Evolutionary conservation across 345 rosid genomes (phyloP).

Genomic region (Hibiscus mutabilis): DNA sequence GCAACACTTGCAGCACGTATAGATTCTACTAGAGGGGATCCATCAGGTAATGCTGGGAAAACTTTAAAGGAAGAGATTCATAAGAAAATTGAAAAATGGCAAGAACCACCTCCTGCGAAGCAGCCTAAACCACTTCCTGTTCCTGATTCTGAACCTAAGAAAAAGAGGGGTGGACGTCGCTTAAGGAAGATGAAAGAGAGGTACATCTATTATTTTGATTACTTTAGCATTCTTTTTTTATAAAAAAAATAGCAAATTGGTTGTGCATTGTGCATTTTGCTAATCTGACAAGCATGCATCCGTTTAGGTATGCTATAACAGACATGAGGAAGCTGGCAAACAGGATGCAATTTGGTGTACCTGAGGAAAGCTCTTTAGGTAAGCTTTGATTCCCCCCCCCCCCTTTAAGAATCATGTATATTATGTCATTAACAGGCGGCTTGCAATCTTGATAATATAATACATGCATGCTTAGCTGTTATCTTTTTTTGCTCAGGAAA

Average conservation of each 20-base stretch:
- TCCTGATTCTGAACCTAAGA: constrained; percentile 98
- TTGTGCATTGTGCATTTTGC: constrained; percentile 7
- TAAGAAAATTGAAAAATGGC: constrained; percentile 97
- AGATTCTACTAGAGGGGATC: constrained; percentile 80
- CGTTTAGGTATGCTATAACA: constrained; percentile 79
- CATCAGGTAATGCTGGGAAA: constrained; percentile 69
- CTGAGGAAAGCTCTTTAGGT: constrained; percentile 97
- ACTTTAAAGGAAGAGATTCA: constrained; percentile 54
- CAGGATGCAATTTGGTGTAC: constrained; percentile 93
- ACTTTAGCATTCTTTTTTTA: neutral
- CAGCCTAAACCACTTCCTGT: constrained; percentile 97
- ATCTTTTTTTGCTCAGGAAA: neutral
- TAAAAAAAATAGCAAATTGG: neutral
- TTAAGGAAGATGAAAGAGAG: constrained; percentile 95
- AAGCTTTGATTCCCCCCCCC: neutral
- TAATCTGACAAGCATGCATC: neutral
- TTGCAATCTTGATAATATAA: neutral
- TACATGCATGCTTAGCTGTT: neutral
- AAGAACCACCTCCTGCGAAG: constrained; percentile 97
- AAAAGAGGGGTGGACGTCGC: constrained; percentile 95
- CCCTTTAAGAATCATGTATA: neutral
- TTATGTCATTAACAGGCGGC: neutral
- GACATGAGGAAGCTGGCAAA: constrained; percentile 98
- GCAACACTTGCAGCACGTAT: constrained; percentile 82
- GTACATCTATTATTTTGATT: constrained; percentile 20